phyloP scores from a whole-genome alignment of 2,329 filamentous ascomycete species.

The Exophiala calicioides region DNA sequence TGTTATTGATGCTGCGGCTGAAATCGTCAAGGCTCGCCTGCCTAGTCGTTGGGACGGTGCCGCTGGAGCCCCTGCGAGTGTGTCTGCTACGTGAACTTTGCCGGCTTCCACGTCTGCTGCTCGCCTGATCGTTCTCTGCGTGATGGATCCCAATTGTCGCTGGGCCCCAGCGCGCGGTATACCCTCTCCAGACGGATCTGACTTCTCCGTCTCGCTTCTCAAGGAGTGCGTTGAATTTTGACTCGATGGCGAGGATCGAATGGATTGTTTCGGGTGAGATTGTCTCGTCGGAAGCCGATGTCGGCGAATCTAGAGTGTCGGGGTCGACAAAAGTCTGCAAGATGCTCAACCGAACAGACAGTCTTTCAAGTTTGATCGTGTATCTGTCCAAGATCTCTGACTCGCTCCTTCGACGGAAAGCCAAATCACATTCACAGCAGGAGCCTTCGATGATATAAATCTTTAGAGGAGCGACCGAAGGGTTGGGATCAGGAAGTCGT shows the following conservation, averaged over 20 bases:
- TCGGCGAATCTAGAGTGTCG: conserved; percentile 1
- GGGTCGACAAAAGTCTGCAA: conserved; percentile 15
- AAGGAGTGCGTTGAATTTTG: conserved; percentile 15
- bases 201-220: conserved; percentile 21
- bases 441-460: conserved; percentile 24
- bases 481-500: not conserved
- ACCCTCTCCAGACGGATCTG: conserved; percentile 26
- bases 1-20: not conserved
- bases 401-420: conserved; percentile 22
- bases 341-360: conserved; percentile 14
- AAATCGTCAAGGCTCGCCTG: too few relatives aligned
- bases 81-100: not conserved
- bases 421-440: conserved; percentile 25
- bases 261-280: conserved; percentile 8
- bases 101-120: not conserved
- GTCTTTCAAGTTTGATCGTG: conserved; percentile 12
- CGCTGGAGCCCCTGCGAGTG: too few relatives aligned
- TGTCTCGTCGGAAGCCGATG: not conserved
- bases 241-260: conserved; percentile 19
- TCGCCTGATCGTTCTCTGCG: conserved; percentile 3
- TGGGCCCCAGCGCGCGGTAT: conserved; percentile 30
- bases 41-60: conserved; percentile 1
- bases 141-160: conserved; percentile 23
- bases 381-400: conserved; percentile 19
- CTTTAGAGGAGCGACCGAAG: not conserved